Evolutionary conservation across 805 yeast species (phyloP), one percentile per base, ranked within the genome.

Genomic region (Candida patagonica): DNA sequence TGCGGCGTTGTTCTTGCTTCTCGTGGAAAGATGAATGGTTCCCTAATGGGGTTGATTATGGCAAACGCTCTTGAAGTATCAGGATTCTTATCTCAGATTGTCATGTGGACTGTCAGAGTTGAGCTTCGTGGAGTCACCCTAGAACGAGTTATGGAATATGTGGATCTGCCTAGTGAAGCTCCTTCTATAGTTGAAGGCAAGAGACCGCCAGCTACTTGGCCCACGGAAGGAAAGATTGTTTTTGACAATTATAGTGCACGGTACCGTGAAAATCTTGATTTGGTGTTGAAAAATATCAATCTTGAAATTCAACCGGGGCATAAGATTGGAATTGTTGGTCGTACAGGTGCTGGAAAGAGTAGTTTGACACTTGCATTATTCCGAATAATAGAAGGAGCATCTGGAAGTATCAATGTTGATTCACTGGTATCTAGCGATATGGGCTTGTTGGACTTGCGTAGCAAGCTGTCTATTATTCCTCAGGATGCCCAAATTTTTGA

Each of bases 91-190:
- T 82, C 82, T 56, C 84, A 94, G 87, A 82, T 87, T 59, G 94
- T 88, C 26, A 71, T 94, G 66, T 80, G 82, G 86, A 77, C 94
- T 3, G 96, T 87, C 38, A 95, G 85, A 53, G 86, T 87, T 34
- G 96, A 88, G 60, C 83, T 95, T 3, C 83, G 82, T 58, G 85
- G 87, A 61, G 96, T 88, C 25, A 79, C 92, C 7, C 89, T 87
- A 27, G 96, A 88, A 62, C 76, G 34, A 12, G 47, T 48, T 10
- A 46, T 61, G 29, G 51, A 51, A 38, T 53, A 61, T 41, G 61
- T 57, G 20, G 57, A 60, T 25, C 46, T 61, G 40, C 46, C 49
- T 15, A 56, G 57, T 50, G 96, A 87, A 62, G 94, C 94, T 8
- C 80, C 83, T 1, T 76, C 69, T 40, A 58, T 76, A 19, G 65